Conservation (phyloP, 139 green algal species). For the Protoeuglena noctilucae region DNA sequence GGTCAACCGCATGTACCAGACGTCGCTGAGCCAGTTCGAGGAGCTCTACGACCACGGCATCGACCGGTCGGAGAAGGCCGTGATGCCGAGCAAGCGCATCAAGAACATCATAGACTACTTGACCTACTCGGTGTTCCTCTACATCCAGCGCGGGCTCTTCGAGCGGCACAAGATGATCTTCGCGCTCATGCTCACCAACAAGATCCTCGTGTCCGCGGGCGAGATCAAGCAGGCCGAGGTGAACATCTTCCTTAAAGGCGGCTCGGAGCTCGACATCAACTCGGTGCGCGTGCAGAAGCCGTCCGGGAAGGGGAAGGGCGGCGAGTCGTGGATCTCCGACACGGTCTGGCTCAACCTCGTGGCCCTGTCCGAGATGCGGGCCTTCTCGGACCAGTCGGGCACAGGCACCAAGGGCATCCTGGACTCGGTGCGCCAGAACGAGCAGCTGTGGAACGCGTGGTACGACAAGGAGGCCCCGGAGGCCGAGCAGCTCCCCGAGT, state of each 20-base stretch:
- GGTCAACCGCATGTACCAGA: conserved; percentile 96
- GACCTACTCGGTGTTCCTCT: conserved; percentile 80
- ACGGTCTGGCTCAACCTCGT: conserved; percentile 69
- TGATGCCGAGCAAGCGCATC: conserved; percentile 79
- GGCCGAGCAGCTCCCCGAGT: conserved; percentile 53
- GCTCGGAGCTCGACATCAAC: conserved; percentile 64
- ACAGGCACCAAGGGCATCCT: conserved; percentile 53
- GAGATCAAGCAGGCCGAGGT: conserved; percentile 37
- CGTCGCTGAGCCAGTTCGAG: conserved; percentile 62
- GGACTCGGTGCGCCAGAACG: conserved; percentile 60
- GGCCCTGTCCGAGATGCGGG: conserved; percentile 44
- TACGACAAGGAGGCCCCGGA: conserved; percentile 85
- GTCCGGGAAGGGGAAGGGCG: conserved; percentile 79
- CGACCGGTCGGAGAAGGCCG: conserved; percentile 60
- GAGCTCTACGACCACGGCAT: conserved; percentile 58
- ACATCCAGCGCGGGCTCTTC: conserved; percentile 85
- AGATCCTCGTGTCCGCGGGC: conserved; percentile 47
- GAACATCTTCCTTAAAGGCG: conserved; percentile 77
- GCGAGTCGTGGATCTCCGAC: conserved; percentile 84
- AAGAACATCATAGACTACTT: conserved; percentile 84
- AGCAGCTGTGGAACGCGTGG: conserved; percentile 73
- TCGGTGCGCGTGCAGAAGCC: no score
- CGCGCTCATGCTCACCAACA: conserved; percentile 78
- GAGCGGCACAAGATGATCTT: conserved; percentile 93
- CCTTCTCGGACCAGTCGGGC: conserved; percentile 10